A percentile compares a stretch with the other conserved stretches of the same genome.
Conservation (phyloP, 2,329 filamentous ascomycete species). For the Paecilomyces formosus region DNA sequence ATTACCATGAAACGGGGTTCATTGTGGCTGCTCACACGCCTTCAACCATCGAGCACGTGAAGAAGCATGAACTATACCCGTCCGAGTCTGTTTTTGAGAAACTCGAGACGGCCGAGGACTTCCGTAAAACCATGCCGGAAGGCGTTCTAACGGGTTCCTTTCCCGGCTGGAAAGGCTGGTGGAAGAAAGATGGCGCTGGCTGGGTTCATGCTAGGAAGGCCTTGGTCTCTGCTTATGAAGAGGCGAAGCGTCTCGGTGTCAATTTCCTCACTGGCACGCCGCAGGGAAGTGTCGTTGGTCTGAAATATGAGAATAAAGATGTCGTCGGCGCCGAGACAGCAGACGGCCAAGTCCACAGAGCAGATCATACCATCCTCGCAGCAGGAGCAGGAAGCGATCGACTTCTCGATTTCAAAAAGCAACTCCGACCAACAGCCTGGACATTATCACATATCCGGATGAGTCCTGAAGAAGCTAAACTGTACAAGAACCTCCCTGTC, state of each 20-base stretch:
- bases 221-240: slow-evolving; percentile 37
- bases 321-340: slow-evolving; percentile 38
- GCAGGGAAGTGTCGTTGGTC: slow-evolving; percentile 29
- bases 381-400: slow-evolving; percentile 43
- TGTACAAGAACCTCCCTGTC: slow-evolving; percentile 44
- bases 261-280: slow-evolving; percentile 37
- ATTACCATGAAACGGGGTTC: slow-evolving; percentile 40
- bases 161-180: slow-evolving; percentile 45
- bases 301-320: slow-evolving; percentile 32
- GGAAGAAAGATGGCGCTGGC: slow-evolving; percentile 34
- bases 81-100: slow-evolving; percentile 22
- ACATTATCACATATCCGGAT: slow-evolving; percentile 47
- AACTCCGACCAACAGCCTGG: slow-evolving; percentile 49
- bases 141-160: slow-evolving; percentile 46
- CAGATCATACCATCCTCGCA: slow-evolving; percentile 41
- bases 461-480: slow-evolving; percentile 35
- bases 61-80: slow-evolving; percentile 25
- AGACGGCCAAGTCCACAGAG: slow-evolving; percentile 34
- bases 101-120: slow-evolving; percentile 39
- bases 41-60: slow-evolving; percentile 30
- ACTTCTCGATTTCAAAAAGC: slow-evolving; percentile 44
- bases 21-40: slow-evolving; percentile 35
- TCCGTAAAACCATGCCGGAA: slow-evolving; percentile 44
- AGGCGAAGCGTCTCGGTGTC: slow-evolving; percentile 41
- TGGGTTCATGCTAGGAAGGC: slow-evolving; percentile 49